These are phyloP conservation scores for Mortierella sp. DNA, from an alignment of 371 early-diverging fungal genomes.

Conservation along the genomic window DNA sequence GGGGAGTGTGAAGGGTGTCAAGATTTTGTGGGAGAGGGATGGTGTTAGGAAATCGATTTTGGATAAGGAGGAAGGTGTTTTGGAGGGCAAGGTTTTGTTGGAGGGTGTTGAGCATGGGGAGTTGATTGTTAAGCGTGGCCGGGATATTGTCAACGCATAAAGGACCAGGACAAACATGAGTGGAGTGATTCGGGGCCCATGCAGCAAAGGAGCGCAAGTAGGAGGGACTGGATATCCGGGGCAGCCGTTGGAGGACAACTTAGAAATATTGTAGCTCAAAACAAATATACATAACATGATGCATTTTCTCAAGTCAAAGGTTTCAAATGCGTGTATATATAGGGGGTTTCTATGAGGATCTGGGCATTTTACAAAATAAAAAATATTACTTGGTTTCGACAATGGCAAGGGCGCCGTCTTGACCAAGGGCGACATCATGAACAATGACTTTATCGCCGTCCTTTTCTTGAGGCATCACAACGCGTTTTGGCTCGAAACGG, in stretches of 20 bases:
- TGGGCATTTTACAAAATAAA: not conserved
- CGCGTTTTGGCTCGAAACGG: constrained; percentile 62
- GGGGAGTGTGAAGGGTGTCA: constrained; percentile 30
- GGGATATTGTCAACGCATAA: constrained; percentile 45
- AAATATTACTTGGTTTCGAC: constrained; percentile 18
- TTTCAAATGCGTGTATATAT: not conserved
- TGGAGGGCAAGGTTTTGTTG: constrained; percentile 5
- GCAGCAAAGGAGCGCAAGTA: too few species aligned
- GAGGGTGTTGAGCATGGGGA: constrained; percentile 49
- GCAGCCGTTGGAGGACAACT: not conserved
- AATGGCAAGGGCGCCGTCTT: constrained; percentile 64
- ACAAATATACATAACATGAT: too few species aligned
- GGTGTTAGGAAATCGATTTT: constrained; percentile 42
- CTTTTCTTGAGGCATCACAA: constrained; percentile 52
- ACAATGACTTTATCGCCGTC: constrained; percentile 51
- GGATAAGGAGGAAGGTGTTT: constrained; percentile 30
- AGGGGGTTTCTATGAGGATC: not conserved
- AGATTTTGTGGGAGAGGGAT: constrained; percentile 49
- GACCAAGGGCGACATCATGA: constrained; percentile 64
- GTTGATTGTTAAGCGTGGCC: constrained; percentile 39
- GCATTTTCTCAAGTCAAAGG: too few species aligned
- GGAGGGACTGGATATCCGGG: not conserved
- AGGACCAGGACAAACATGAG: too few species aligned
- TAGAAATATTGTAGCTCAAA: too few species aligned
- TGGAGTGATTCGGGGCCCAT: too few species aligned